phyloP scores from a whole-genome alignment of 2,329 filamentous ascomycete species.

The Stenocarpella maydis region DNA sequence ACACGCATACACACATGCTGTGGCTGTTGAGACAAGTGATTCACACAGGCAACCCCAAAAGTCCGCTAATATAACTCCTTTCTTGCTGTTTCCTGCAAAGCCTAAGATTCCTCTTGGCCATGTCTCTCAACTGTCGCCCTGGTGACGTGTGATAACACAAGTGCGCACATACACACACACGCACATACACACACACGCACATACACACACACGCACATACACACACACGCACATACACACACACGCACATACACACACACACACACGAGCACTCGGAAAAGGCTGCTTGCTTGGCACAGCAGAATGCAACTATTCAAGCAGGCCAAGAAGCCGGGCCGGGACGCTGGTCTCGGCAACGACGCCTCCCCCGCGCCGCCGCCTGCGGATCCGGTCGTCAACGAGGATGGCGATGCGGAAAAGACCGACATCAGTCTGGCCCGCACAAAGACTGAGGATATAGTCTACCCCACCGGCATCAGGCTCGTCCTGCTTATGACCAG shows the following conservation, averaged over 20 bases:
- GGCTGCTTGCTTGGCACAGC: background rate
- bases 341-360: background rate
- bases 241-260: background rate
- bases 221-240: background rate
- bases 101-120: no score
- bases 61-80: background rate
- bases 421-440: slow-evolving; percentile 34
- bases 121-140: background rate
- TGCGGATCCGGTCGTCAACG: background rate
- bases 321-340: slow-evolving; percentile 30
- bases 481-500: slow-evolving; percentile 46
- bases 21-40: background rate
- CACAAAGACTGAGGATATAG: slow-evolving; percentile 40
- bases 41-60: background rate
- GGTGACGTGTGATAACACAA: no score
- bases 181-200: no score
- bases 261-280: background rate
- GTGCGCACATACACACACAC: no score
- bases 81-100: background rate
- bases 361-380: slow-evolving; percentile 14
- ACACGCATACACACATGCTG: no score
- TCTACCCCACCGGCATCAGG: slow-evolving; percentile 46
- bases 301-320: slow-evolving; percentile 32
- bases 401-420: slow-evolving; percentile 19
- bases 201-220: no score